Percentiles rank a stretch among this genome's conserved stretches.
phyloP scores from a whole-genome alignment of 1,284 basidiomycete genomes.

The Microbotryum scabiosae region DNA sequence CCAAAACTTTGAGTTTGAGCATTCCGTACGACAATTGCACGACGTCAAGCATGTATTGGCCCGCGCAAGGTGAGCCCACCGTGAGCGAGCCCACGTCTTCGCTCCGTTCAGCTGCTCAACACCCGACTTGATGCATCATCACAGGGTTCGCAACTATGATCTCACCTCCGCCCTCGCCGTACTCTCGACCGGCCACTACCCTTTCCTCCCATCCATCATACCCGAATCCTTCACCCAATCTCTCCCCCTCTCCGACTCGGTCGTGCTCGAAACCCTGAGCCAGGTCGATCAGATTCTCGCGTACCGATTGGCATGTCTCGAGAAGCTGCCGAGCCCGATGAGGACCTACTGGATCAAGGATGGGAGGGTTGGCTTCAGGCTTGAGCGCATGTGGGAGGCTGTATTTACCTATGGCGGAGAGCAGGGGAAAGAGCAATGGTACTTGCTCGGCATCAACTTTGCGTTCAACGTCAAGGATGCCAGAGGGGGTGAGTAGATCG shows the following conservation, averaged over 20 bases:
- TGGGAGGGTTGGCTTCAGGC: slow-evolving; percentile 67
- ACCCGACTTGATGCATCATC: too few species aligned
- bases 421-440: slow-evolving; percentile 56
- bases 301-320: slow-evolving; percentile 51
- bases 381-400: slow-evolving; percentile 63
- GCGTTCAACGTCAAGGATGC: slow-evolving; percentile 55
- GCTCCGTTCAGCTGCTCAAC: slow-evolving; percentile 5
- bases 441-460: slow-evolving; percentile 67
- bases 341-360: slow-evolving; percentile 60
- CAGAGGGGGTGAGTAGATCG: slow-evolving; percentile 12
- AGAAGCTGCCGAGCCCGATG: slow-evolving; percentile 53
- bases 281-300: slow-evolving; percentile 68
- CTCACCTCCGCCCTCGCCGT: slow-evolving; percentile 80
- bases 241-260: slow-evolving; percentile 57
- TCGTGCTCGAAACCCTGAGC: slow-evolving; percentile 56
- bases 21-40: slow-evolving; percentile 56
- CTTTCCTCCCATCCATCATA: slow-evolving; percentile 56
- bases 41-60: slow-evolving; percentile 52
- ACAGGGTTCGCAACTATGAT: slow-evolving; percentile 76
- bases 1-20: slow-evolving; percentile 72
- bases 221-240: slow-evolving; percentile 60
- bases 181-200: slow-evolving; percentile 70
- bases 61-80: slow-evolving; percentile 37
- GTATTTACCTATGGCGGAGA: slow-evolving; percentile 64
- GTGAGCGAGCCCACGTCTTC: slow-evolving; percentile 1